phyloP scores from a whole-genome alignment of 1,284 basidiomycete species.

The Albatrellus sp. region DNA sequence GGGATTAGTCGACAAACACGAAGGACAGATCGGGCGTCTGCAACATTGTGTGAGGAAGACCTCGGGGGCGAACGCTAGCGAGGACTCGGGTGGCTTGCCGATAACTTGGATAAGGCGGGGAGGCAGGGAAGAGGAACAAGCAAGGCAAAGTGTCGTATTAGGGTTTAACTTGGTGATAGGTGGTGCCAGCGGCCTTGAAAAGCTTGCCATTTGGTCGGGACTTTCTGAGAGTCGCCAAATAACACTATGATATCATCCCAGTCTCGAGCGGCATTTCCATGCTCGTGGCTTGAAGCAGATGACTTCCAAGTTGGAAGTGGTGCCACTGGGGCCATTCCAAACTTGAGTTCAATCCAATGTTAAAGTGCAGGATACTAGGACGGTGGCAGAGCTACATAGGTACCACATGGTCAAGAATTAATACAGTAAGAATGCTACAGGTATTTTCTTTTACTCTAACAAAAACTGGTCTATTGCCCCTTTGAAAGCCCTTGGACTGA shows the following conservation, averaged over 20 bases:
- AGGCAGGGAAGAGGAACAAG: slow-evolving; percentile 51
- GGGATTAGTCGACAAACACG: slow-evolving; percentile 41
- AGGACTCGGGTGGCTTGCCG: no score
- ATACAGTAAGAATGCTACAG: not conserved
- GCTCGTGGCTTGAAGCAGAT: no score
- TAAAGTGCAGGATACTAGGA: no score
- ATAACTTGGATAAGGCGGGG: slow-evolving; percentile 13
- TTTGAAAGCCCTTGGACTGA: slow-evolving; percentile 18
- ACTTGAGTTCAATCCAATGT: no score
- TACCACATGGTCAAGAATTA: not conserved
- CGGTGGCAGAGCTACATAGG: no score
- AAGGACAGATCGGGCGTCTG: slow-evolving; percentile 41
- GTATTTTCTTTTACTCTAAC: slow-evolving; percentile 13
- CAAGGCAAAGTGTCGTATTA: slow-evolving; percentile 35
- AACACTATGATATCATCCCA: no score
- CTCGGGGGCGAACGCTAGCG: slow-evolving; percentile 3
- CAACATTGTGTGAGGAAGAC: slow-evolving; percentile 46
- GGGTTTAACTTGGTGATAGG: not conserved
- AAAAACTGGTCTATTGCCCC: slow-evolving; percentile 23
- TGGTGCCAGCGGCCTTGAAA: not conserved
- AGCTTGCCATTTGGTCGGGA: no score
- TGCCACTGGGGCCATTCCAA: no score
- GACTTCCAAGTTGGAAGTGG: no score
- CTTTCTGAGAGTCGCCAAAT: no score
- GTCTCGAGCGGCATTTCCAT: no score